Evolutionary conservation across 495 filamentous ascomycete species (phyloP).

Genomic region (Elasticomyces elasticus): DNA sequence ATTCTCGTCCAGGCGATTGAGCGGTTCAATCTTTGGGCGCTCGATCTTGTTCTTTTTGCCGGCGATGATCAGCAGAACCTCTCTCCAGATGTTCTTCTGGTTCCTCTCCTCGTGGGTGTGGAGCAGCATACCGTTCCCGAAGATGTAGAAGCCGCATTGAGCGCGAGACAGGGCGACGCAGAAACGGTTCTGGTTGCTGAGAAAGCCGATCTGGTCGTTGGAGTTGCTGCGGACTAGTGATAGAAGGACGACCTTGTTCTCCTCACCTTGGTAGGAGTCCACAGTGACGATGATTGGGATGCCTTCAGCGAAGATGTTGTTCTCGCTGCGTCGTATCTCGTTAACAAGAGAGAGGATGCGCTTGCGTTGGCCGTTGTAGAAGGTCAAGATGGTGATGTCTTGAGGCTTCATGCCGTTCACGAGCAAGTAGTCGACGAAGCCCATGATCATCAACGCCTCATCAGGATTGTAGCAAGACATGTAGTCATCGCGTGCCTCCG

Average conservation of each 20-base stretch:
- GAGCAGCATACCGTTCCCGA: conserved; percentile 62
- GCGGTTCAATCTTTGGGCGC: conserved; percentile 9
- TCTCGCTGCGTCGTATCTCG: conserved; percentile 14
- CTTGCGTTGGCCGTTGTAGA: conserved; percentile 82
- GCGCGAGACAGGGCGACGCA: conserved; percentile 87
- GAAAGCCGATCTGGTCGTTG: conserved; percentile 52
- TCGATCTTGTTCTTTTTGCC: conserved; percentile 18
- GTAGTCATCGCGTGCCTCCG: conserved; percentile 54
- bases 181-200: conserved; percentile 64
- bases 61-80: conserved; percentile 26
- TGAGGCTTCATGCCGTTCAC: conserved; percentile 48
- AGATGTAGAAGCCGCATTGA: conserved; percentile 74
- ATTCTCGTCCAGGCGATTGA: conserved; percentile 1
- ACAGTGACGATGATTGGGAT: conserved; percentile 71
- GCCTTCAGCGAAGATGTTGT: conserved; percentile 41
- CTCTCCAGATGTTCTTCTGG: conserved; percentile 29
- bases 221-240: conserved; percentile 71
- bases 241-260: conserved; percentile 77
- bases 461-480: conserved; percentile 60
- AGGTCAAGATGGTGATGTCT: conserved; percentile 73
- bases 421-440: conserved; percentile 62
- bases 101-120: conserved; percentile 11
- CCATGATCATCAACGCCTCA: conserved; percentile 70
- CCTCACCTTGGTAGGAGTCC: conserved; percentile 90
- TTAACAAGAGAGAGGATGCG: conserved; percentile 37